Evolutionary conservation across 2,329 filamentous ascomycete species (phyloP), one percentile per base, ranked within the genome.

Genomic region (Ophiostoma himal-ulmi): DNA sequence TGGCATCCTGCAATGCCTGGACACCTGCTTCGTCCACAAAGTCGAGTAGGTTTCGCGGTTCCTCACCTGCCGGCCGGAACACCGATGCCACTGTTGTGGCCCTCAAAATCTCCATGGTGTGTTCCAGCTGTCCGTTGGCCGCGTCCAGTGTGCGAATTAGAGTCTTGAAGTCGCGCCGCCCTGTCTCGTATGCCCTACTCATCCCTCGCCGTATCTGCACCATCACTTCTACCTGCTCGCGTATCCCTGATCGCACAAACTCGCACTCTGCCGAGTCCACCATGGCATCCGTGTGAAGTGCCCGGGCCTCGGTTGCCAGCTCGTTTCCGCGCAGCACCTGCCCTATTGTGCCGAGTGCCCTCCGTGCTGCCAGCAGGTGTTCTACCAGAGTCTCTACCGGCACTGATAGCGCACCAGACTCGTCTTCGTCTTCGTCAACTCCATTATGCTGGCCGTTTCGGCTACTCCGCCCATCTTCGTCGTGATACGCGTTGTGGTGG

Each of bases 321-420:
- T 96, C 91, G 77, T 95, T 94, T 74, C 93, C 94, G 72, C 92
- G 91, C 77, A 92, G 89, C 68, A 97, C 92, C 72, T 91, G 89
- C 60, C 85, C 88, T 78, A 96, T 93, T 13, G 93, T 93, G 20
- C 91, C 91, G 5, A 98, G 85, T 0, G 94, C 94, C 64, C 92
- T 88, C 78, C 97, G 97, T 10, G 94, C 91, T 39, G 91, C 89
- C 57, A 97, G 88, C 48, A 97, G 89, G 80, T 96, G 89, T 69
- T 88, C 86, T 70, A 97, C 91, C 62, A 98, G 88, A 34, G 88
- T 88, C 75, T 96, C 92, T 76, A 96, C 86, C 34, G 85, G 79
- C 5, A 84, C 78, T 37, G 79, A 75, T 60, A 77, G 76, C 62
- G 79, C 79, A 41, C 81, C 80, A 39, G 79, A 76, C 67, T 71